Base-by-base conservation (phyloP, 1,139 yeast genomes). In the Scheffersomyces cryptocercus region DNA sequence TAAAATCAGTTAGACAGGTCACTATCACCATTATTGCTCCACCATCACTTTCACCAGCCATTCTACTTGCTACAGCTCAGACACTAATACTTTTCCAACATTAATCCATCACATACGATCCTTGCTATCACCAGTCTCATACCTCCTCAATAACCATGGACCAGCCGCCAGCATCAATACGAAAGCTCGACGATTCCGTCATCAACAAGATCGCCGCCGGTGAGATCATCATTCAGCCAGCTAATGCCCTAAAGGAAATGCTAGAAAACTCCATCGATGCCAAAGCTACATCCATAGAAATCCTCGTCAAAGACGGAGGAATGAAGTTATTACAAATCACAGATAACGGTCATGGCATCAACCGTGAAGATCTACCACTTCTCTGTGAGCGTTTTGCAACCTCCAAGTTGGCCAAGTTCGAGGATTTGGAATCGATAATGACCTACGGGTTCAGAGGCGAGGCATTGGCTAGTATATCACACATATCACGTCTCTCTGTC, bases 151-250 rank as follows among this genome's bases (percentile, higher is more conserved):
- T 54, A 53, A 12, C 46, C 46, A 12, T 51, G 42, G 6, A 37
- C 45, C 24, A 50, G 48, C 32, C 56, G 46, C 29, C 39, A 54
- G 45, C 59, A 56, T 4, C 53, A 52, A 68, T 68, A 36, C 58
- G 69, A 55, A 73, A 78, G 40, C 74, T 89, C 10, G 90, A 84
- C 33, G 68, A 68, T 26, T 59, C 78, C 3, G 98, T 91, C 29
- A 88, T 95, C 41, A 91, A 89, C 62, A 79, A 85, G 47, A 93
- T 95, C 28, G 99, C 99, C 0, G 99, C 99, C 1, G 99, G 99
- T 0, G 99, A 95, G 67, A 89, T 95, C 66, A 88, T 95, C 46
- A 79, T 91, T 30, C 95, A 91, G 6, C 99, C 99, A 0, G 88
- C 95, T 2, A 93, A 93, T 54, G 83, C 85, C 0, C 61, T 80